Evolutionary conservation across 2,329 filamentous ascomycete genomes (phyloP), one percentile per base, ranked within the genome.

Genomic region (Ascochyta fabae): DNA sequence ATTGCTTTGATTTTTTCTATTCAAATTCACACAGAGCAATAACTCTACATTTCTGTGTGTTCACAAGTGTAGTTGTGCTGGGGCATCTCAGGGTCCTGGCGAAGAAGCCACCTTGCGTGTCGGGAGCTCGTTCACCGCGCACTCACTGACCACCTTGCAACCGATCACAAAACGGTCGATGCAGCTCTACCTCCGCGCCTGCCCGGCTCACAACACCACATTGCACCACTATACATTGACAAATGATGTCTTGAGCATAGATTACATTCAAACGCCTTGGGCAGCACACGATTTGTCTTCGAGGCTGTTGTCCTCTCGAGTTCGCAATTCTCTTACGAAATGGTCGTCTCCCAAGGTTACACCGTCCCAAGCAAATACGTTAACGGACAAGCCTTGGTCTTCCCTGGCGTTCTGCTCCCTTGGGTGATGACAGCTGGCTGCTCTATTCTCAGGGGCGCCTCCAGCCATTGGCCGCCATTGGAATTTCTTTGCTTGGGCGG

Each of bases 101-200:
- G 48, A 60, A 64, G 43, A 64, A 59, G 61, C 53, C 61, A 64
- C 53, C 53, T 64, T 61, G 53, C 60, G 48, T 59, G 48, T 48
- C 55, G 43, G 40, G 27, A 43, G 54, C 59, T 58, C 55, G 52
- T 59, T 56, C 59, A 58, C 54, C 58, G 41, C 53, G 53, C 38
- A 50, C 53, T 35, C 51, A 45, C 50, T 54, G 53, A 45, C 54
- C 45, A 46, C 52, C 40, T 41, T 54, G 44, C 52, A 54, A 59
- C 59, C 60, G 45, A 51, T 46, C 40, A 42, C 53, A 53, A 44
- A 38, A 48, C 51, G 39, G 47, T 40, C 23, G 23, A 51, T 33
- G 42, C 24, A 26, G 10, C 29, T 27, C 13, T 46, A 42, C 19
- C 35, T 47, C 47, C 46, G 53, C 35, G 23, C 26, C 45, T 33